Conservation (phyloP, 2,329 filamentous ascomycete genomes). For the Alternaria viburni region DNA sequence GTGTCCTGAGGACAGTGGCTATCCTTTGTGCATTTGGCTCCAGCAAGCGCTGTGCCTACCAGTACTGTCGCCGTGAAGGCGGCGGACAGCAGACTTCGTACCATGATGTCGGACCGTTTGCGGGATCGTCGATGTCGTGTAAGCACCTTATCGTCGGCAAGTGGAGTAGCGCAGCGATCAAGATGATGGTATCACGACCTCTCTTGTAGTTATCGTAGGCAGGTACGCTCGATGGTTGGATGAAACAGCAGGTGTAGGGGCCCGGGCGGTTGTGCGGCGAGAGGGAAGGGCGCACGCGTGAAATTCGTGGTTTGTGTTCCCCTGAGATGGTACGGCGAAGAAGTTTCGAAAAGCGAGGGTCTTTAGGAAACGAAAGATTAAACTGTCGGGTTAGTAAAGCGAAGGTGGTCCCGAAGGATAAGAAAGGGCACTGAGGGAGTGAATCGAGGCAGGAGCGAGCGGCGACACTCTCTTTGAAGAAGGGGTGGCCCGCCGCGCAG, state of each 20-base stretch:
- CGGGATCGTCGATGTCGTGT: slow-evolving; percentile 35
- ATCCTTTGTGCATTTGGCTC: slow-evolving; percentile 52
- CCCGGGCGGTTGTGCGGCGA: slow-evolving; percentile 12
- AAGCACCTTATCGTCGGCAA: slow-evolving; percentile 17
- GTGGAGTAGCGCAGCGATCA: slow-evolving; percentile 36
- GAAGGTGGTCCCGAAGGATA: slow-evolving; percentile 11
- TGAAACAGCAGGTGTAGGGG: background rate
- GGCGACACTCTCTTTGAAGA: slow-evolving; percentile 7
- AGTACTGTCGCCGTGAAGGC: slow-evolving; percentile 38
- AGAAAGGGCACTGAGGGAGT: background rate
- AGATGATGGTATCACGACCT: slow-evolving; percentile 2
- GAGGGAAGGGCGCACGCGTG: background rate
- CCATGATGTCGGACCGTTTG: slow-evolving; percentile 33
- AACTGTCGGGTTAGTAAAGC: slow-evolving; percentile 7
- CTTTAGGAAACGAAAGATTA: slow-evolving; percentile 9
- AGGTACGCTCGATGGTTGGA: slow-evolving; percentile 8
- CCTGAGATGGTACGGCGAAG: slow-evolving; percentile 12
- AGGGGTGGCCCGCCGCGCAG: slow-evolving; percentile 3
- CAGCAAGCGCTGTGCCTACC: slow-evolving; percentile 32
- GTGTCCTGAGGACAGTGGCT: slow-evolving; percentile 70
- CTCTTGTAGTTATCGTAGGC: slow-evolving; percentile 1
- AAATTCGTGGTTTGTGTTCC: slow-evolving; percentile 11
- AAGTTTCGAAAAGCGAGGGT: slow-evolving; percentile 32
- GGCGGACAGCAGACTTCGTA: slow-evolving; percentile 35
- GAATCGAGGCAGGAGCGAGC: background rate